Evolutionary conservation across 2,329 filamentous ascomycete genomes (phyloP), one percentile per base, ranked within the genome.

Genomic region (Microcyclosporella mali): DNA sequence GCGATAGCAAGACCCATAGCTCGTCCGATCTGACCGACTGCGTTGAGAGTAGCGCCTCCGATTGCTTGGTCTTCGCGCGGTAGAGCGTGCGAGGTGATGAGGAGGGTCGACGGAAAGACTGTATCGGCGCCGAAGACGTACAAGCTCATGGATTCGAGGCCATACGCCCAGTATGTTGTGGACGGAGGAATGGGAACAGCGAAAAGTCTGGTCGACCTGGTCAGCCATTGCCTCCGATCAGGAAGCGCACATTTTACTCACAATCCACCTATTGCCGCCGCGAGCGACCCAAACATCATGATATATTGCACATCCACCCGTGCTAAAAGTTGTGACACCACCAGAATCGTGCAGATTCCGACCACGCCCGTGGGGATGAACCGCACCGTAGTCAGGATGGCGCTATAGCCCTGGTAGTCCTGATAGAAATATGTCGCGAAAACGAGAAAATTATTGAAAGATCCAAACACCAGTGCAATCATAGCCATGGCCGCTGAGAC

Each of bases 381-480:
- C 2, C 81, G 78, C 7, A 85, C 59, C 10, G 81, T 84, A 0
- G 82, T 85, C 50, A 84, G 74, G n/a, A 85, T 66, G 0, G 80
- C 69, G 0, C 70, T 72, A 1, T 79, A 69, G 0, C 72, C 75
- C 53, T 82, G 79, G 58, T 76, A 85, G 50, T 81, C 74, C 61
- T 86, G 82, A 62, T 78, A 85, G 63, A 47, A 84, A 62, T 82
- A 85, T 3, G 82, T 86, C 1, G 79, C 75, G 53, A 75, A 84
- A 47, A 85, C 70, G 30, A 84, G 65, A 52, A 74, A 84, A 59
- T 81, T 81, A 64, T 82, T 84, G 66, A 85, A 86, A 2, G 72
- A 69, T 14, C 75, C 73, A 55, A 82, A 85, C 65, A 84, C 85
- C 1, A 85, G 61, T 0, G 70, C 70, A 74, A 84, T 83, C 52